phyloP scores from a whole-genome alignment of 345 rosid species.

The Noccaea bulbosa region DNA sequence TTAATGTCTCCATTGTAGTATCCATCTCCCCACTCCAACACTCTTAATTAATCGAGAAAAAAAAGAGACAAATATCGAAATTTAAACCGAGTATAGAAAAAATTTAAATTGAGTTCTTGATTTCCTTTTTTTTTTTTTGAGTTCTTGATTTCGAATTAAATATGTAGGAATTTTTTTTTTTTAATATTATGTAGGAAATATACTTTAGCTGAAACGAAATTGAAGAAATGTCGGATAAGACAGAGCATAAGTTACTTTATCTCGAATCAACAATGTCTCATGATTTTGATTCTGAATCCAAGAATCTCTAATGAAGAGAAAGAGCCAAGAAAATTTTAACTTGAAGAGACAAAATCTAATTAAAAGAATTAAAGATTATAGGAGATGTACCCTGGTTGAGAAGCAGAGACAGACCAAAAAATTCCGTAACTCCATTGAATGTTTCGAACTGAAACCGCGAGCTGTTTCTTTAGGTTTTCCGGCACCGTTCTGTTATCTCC shows the following conservation, averaged over 20 bases:
- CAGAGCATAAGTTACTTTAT: too few relatives aligned
- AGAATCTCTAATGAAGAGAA: background rate
- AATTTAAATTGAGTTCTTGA: slow-evolving; percentile 8
- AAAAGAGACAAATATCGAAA: background rate
- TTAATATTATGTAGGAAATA: too few relatives aligned
- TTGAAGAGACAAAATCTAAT: background rate
- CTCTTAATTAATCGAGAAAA: slow-evolving; percentile 42
- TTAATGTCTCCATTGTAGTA: slow-evolving; percentile 97
- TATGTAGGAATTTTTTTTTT: too few relatives aligned
- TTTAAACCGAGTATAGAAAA: background rate
- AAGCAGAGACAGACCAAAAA: slow-evolving; percentile 84
- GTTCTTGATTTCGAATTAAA: too few relatives aligned
- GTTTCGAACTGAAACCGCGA: slow-evolving; percentile 80
- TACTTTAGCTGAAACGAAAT: too few relatives aligned
- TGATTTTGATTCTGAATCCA: background rate
- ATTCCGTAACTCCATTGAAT: slow-evolving; percentile 94
- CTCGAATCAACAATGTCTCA: slow-evolving; percentile 6
- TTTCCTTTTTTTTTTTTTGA: background rate
- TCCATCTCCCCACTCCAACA: slow-evolving; percentile 91
- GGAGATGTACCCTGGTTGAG: slow-evolving; percentile 74
- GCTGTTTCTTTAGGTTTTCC: slow-evolving; percentile 69
- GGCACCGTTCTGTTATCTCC: slow-evolving; percentile 47
- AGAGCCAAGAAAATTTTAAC: background rate
- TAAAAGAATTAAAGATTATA: slow-evolving; percentile 7
- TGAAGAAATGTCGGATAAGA: too few relatives aligned